These are phyloP conservation scores for Trichoderma orchidacearum DNA, from an alignment of 495 filamentous ascomycete species.

Conservation along the genomic window DNA sequence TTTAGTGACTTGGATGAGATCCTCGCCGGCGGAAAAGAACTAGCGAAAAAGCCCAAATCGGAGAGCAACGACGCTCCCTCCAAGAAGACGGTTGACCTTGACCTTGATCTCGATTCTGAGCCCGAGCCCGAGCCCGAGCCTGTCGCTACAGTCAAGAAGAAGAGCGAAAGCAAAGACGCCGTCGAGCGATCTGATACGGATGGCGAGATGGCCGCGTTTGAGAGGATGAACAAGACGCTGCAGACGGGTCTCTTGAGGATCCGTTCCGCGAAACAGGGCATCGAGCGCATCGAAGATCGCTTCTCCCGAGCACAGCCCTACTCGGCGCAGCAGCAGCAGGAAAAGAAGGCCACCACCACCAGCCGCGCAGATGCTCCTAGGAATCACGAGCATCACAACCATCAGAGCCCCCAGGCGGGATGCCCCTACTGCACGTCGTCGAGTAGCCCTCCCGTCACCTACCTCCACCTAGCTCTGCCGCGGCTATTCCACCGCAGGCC, in stretches of 20 bases:
- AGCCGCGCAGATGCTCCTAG: conserved; percentile 5
- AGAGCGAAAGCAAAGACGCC: background rate
- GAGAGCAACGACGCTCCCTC: background rate
- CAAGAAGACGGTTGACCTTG: background rate
- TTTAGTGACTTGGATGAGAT: conserved; percentile 34
- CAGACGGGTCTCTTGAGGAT: conserved; percentile 48
- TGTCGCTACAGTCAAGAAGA: background rate
- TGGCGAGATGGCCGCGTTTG: conserved; percentile 36
- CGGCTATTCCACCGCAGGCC: conserved; percentile 38
- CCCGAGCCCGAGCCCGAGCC: background rate
- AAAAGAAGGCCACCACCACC: conserved; percentile 11
- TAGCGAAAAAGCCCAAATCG: background rate
- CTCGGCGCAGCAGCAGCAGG: conserved; percentile 7
- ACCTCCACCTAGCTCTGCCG: conserved; percentile 41
- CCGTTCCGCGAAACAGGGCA: conserved; percentile 49
- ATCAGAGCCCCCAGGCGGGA: background rate
- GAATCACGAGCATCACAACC: background rate
- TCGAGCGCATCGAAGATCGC: conserved; percentile 50
- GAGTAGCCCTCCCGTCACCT: conserved; percentile 6
- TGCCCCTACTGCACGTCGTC: background rate
- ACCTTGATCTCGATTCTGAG: background rate
- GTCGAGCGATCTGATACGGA: conserved; percentile 17
- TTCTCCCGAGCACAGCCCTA: conserved; percentile 30
- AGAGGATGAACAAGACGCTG: conserved; percentile 44
- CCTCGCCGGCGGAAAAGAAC: conserved; percentile 13